phyloP scores from a whole-genome alignment of 2,329 filamentous ascomycete genomes.

The Penicillium carneum region DNA sequence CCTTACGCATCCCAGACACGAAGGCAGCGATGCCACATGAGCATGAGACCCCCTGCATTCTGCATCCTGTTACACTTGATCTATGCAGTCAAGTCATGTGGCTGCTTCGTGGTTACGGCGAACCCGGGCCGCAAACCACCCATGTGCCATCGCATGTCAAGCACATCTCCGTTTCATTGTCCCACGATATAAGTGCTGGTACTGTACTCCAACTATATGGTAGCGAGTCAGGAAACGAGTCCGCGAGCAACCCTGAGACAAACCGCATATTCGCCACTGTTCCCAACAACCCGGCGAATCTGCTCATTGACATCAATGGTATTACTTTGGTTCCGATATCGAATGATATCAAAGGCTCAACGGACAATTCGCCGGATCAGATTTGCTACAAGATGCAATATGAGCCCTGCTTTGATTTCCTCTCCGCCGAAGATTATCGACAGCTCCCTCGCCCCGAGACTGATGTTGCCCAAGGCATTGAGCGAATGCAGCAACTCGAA shows the following conservation, averaged over 20 bases:
- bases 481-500: conserved; percentile 27
- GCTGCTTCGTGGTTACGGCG: conserved; percentile 27
- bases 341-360: conserved; percentile 27
- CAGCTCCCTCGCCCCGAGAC: conserved; percentile 24
- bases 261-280: conserved; percentile 30
- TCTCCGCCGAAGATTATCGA: conserved; percentile 27
- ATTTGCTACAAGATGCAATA: conserved; percentile 35
- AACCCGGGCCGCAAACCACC: conserved; percentile 23
- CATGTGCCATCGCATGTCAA: conserved; percentile 31
- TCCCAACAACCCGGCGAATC: conserved; percentile 17
- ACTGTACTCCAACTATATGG: conserved; percentile 26
- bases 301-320: conserved; percentile 26
- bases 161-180: conserved; percentile 22
- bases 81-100: conserved; percentile 31
- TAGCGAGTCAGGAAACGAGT: conserved; percentile 12
- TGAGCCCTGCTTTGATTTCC: conserved; percentile 34
- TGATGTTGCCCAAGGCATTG: conserved; percentile 15
- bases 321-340: conserved; percentile 29
- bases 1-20: conserved; percentile 27
- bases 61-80: conserved; percentile 32
- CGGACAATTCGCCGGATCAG: conserved; percentile 20
- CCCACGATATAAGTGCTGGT: conserved; percentile 18
- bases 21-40: conserved; percentile 27
- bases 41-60: conserved; percentile 25
- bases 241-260: conserved; percentile 19